Evolutionary conservation across 2,329 filamentous ascomycete genomes (phyloP), one percentile per base, ranked within the genome.

Genomic region (Fusarium sarcochroum): DNA sequence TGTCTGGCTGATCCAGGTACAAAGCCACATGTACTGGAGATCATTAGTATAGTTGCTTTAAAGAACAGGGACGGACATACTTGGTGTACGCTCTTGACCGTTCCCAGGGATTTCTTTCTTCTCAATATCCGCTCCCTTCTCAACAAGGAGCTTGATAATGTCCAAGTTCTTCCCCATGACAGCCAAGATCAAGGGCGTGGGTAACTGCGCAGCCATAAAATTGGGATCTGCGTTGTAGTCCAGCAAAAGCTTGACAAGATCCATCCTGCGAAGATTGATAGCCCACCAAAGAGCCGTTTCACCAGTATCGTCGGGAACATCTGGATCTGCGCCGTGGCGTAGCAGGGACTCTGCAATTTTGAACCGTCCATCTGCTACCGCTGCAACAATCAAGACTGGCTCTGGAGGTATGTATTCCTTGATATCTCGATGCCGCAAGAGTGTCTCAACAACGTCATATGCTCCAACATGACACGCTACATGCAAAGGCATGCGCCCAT

Each of bases 21-120:
- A 56, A 10, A 7, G 58, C 50, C 7, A 25, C 40, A 4, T 23
- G 38, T 30, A 61, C 58, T 61, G 34, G 7, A 3, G 11, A 11
- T 9, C 11, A 32, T 60, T 17, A 60, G 51, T 38, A 50, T 2
- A 9, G 9, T 11, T 17, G 9, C 14, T 17, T 18, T 5, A 14
- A 2, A 27, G 5, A 9, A 8, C 20, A 21, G 1, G 21, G 14
- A 7, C 13, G 2, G 9, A 56, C 51, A 14, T 2, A 60, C 45
- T 25, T 17, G 58, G 45, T 44, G 58, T 60, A 18, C 58, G 50
- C 38, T 23, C 13, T 37, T 37, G 55, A 2, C 50, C 57, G 14
- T 21, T 32, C 6, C 25, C 51, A 15, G 44, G 37, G 10, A 30
- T n/a, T 15, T 60, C 58, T 23, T 13, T 60, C 37, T 55, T 55